These are phyloP conservation scores for Luffa acutangula DNA, from an alignment of 306 rosid species.

Conservation along the genomic window DNA sequence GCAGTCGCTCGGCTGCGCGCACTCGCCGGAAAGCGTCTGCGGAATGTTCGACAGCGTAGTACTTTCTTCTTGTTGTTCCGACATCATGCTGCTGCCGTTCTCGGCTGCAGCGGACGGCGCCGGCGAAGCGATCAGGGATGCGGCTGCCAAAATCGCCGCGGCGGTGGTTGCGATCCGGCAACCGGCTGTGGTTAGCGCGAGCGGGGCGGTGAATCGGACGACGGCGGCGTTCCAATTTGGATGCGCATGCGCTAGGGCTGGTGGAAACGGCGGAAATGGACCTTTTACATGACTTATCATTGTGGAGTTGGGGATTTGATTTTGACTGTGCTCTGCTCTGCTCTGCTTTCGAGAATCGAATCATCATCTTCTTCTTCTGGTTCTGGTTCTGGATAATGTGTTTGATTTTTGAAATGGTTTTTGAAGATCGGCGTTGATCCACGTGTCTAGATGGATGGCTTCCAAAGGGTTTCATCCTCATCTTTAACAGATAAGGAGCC, in stretches of 20 bases:
- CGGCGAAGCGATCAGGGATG: slow-evolving; percentile 25
- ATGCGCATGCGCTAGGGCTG: not conserved
- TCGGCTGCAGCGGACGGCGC: slow-evolving; percentile 11
- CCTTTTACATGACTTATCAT: slow-evolving; percentile 3
- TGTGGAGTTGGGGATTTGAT: not conserved
- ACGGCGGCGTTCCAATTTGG: not conserved
- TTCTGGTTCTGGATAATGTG: not conserved
- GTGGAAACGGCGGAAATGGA: not conserved
- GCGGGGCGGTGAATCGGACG: not conserved
- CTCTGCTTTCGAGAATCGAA: not conserved
- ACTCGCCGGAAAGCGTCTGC: slow-evolving; percentile 76
- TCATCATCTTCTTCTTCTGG: not conserved
- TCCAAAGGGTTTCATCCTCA: not conserved
- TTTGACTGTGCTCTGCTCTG: not conserved
- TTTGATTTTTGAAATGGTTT: not conserved
- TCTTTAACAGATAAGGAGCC: not conserved
- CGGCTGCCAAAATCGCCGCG: slow-evolving; percentile 30
- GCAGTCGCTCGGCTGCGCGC: slow-evolving; percentile 38
- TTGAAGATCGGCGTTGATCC: not conserved
- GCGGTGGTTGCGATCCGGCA: slow-evolving; percentile 16
- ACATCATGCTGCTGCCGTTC: not conserved
- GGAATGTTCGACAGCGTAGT: slow-evolving; percentile 74
- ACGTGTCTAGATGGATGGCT: not conserved
- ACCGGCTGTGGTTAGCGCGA: not conserved
- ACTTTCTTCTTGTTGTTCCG: slow-evolving; percentile 24